Evolutionary conservation across 2,329 filamentous ascomycete species (phyloP), one percentile per base, ranked within the genome.

Genomic region (Arthrobotrys conoides): DNA sequence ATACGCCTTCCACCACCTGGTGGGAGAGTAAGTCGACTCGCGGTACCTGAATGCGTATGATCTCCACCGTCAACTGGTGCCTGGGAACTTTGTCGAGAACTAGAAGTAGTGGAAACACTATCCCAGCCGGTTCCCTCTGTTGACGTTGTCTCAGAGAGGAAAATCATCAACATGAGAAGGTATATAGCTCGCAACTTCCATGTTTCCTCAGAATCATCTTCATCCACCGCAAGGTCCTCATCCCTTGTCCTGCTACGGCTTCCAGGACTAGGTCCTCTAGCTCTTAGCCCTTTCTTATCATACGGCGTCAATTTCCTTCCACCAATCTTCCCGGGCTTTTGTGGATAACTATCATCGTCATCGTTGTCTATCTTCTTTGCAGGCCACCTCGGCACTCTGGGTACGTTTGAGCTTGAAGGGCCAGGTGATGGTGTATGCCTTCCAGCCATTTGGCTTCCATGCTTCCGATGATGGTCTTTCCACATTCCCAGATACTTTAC

Each of bases 161-260:
- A 57, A 18, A 72, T 78, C 75, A 78, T 78, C 46, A 78, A 41
- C 44, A 78, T 57, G 8, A 78, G 18, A 14, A 78, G 75, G n/a
- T 69, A 78, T 38, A 78, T 78, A n/a, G 75, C 75, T 38, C 75
- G 12, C 14, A 78, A 18, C 14, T 78, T 78, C 68, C 68, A 78
- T 20, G 63, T 51, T 33, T 64, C 68, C 14, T 78, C 75, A 4
- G 48, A 68, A 30, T 78, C 75, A 38, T 78, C 68, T 18, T 36
- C 46, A 20, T 65, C 46, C 5, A 78, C 68, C 1, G 18, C 8
- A 1, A 72, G 48, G 38, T 59, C 63, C 38, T 69, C 51, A 12
- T 53, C 27, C 33, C 36, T 49, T 6, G 2, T 16, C 22, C 9
- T 36, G 18, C 33, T 24, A 59, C 36, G 22, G 20, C 46, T 64